Evolutionary conservation across 2,329 filamentous ascomycete species (phyloP).

Genomic region (Ophiostoma populinum): DNA sequence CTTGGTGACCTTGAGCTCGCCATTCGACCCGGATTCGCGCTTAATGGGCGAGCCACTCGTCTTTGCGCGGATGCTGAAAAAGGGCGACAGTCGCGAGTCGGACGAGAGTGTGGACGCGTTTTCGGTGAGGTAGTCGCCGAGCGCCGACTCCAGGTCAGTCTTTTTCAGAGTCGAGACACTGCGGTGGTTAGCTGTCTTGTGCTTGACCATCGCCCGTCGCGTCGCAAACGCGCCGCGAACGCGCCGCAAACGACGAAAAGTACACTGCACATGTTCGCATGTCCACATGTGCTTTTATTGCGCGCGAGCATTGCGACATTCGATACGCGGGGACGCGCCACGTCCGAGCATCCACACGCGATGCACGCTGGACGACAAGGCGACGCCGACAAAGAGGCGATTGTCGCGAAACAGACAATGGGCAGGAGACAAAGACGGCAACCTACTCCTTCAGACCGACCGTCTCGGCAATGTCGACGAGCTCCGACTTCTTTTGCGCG

Average conservation of each 20-base stretch:
- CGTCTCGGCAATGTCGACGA: conserved; percentile 54
- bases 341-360: no score
- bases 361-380: no score
- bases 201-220: no score
- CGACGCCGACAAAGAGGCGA: background rate
- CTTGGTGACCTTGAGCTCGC: conserved; percentile 27
- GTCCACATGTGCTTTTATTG: no score
- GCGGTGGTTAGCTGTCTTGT: conserved; percentile 7
- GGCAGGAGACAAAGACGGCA: background rate
- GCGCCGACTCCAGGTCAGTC: conserved; percentile 55
- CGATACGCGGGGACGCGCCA: background rate
- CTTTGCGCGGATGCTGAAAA: conserved; percentile 53
- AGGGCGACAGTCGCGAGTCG: conserved; percentile 51
- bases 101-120: conserved; percentile 48
- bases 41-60: conserved; percentile 44
- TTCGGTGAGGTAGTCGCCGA: conserved; percentile 55
- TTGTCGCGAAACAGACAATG: background rate
- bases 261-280: no score
- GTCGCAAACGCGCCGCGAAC: no score
- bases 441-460: conserved; percentile 55
- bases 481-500: conserved; percentile 66
- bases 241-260: no score
- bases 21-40: conserved; percentile 24
- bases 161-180: conserved; percentile 61
- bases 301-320: background rate